Evolutionary conservation across 2,329 filamentous ascomycete genomes (phyloP).

Genomic region (Tolypocladium amazonense): DNA sequence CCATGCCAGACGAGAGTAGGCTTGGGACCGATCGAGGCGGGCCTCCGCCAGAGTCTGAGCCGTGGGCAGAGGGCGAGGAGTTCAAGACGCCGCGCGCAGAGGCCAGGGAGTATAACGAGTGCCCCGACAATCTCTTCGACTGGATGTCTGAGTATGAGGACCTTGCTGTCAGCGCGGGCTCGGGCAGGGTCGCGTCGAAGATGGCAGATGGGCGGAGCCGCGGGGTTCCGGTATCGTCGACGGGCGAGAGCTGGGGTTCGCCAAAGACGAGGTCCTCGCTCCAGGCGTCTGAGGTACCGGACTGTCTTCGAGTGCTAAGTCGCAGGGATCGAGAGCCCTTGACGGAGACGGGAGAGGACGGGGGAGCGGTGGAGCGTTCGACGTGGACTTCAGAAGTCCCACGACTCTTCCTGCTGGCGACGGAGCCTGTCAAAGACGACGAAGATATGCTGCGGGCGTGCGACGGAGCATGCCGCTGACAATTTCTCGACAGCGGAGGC

Average conservation of each 20-base stretch:
- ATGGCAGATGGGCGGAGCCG: slow-evolving; percentile 26
- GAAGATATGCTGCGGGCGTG: slow-evolving; percentile 33
- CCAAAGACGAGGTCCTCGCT: slow-evolving; percentile 24
- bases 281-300: slow-evolving; percentile 28
- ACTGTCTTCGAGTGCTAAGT: slow-evolving; percentile 31
- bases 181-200: slow-evolving; percentile 26
- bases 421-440: slow-evolving; percentile 23
- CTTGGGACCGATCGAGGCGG: slow-evolving; percentile 31
- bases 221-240: slow-evolving; percentile 38
- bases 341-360: slow-evolving; percentile 32
- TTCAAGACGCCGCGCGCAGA: slow-evolving; percentile 43
- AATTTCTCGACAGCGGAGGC: not conserved
- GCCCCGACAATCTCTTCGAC: slow-evolving; percentile 59
- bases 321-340: slow-evolving; percentile 30
- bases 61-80: slow-evolving; percentile 40
- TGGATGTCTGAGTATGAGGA: slow-evolving; percentile 41
- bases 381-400: slow-evolving; percentile 46
- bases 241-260: slow-evolving; percentile 31
- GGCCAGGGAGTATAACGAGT: slow-evolving; percentile 60
- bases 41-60: slow-evolving; percentile 35
- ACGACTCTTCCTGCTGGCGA: slow-evolving; percentile 40
- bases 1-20: slow-evolving; percentile 35
- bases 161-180: slow-evolving; percentile 33
- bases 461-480: slow-evolving; percentile 10
- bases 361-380: slow-evolving; percentile 49